Base-by-base conservation (phyloP, 257 asterid genomes). In the Datura wrightii region DNA sequence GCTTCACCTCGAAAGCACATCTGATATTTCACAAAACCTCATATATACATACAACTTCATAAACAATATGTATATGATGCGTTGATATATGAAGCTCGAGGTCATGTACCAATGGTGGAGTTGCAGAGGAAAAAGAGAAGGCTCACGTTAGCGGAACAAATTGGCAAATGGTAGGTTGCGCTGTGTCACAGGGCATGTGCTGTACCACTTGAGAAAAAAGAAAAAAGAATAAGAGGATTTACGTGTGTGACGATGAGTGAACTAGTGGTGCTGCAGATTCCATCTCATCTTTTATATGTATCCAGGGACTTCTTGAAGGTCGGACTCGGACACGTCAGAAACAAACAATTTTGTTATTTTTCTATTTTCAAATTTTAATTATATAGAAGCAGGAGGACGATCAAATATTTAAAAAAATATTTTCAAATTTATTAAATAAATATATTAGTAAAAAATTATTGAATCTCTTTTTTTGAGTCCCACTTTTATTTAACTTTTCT, bases 1-100 rank as follows among this genome's bases (percentile, higher is more conserved):
- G 83, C 55, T 86, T 91, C 91, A 89, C 67, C 74, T 24, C 87
- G 58, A 14, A 82, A 67, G 66, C 80, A 87, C 87, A 87, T 84
- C 84, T 59, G 89, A 69, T 50, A 54, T 14, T n/a, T 74, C 42
- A 24, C 78, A 83, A 50, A 62, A 67, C 18, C 80, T 46, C 19
- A 69, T 36, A 76, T 48, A 44, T 31, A 31, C 39, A 63, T 36
- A 2, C 9, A 66, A 48, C 5, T 54, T 66, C 72, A 80, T 18
- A 63, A 58, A 66, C 74, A 53, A 79, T 80, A 37, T 24, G 67
- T 53, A 11, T 85, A 52, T 46, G 6, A 60, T 24, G 67, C 13
- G 15, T 19, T 60, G 39, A 2, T 5, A 13, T 66, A 15, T 76
- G 60, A 76, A 74, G 24, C 60, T 74, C n/a, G 41, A 72, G 58